phyloP scores from a whole-genome alignment of 345 rosid genomes.

The Tarenaya hassleriana region DNA sequence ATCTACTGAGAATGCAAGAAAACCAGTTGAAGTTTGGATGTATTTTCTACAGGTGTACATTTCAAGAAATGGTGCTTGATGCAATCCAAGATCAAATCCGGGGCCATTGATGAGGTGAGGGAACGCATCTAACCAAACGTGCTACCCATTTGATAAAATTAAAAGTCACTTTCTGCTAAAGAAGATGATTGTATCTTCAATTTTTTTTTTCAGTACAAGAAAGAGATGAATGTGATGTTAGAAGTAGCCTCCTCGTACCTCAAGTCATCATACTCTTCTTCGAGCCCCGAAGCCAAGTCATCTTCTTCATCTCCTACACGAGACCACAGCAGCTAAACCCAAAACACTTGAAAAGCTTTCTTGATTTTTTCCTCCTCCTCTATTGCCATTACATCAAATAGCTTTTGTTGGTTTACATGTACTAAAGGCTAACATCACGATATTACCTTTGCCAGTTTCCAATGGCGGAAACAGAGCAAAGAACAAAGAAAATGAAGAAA shows the following conservation, averaged over 20 bases:
- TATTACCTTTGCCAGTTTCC: no score
- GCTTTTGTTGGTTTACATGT: no score
- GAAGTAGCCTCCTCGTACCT: constrained; percentile 42
- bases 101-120: constrained; percentile 84
- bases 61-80: constrained; percentile 97
- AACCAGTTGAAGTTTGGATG: no score
- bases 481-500: no score
- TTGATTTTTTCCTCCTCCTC: no score
- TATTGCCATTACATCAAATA: no score
- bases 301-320: constrained; percentile 17
- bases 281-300: constrained; percentile 16
- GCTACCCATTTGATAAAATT: neutral
- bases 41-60: constrained; percentile 66
- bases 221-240: constrained; percentile 68
- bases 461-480: no score
- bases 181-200: constrained; percentile 12
- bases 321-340: constrained; percentile 23
- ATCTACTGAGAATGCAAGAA: neutral
- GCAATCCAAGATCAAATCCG: constrained; percentile 89
- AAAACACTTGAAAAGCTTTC: no score
- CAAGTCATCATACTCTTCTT: constrained; percentile 27
- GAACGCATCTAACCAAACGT: no score
- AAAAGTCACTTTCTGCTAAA: no score
- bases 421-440: no score
- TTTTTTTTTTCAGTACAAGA: constrained; percentile 54